These are phyloP conservation scores for Fonsecaea pedrosoi DNA, from an alignment of 2,329 filamentous ascomycete genomes.

Conservation along the genomic window DNA sequence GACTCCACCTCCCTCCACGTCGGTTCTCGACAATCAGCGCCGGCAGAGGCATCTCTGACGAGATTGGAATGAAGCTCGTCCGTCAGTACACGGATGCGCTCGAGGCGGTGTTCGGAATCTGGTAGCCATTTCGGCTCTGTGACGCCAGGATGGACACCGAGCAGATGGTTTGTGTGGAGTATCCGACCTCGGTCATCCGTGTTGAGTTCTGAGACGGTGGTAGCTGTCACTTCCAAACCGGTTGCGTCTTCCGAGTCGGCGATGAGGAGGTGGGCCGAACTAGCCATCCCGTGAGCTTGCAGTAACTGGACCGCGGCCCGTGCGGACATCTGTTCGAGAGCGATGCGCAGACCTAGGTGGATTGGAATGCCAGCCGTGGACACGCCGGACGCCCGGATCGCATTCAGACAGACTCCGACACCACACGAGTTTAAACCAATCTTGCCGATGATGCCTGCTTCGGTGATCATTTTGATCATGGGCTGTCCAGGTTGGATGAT, in stretches of 20 bases:
- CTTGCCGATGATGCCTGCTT: conserved; percentile 53
- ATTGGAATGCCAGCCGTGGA: conserved; percentile 55
- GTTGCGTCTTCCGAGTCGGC: conserved; percentile 54
- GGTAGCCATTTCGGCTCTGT: conserved; percentile 19
- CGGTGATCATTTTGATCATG: conserved; percentile 60
- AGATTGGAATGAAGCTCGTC: conserved; percentile 37
- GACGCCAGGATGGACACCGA: conserved; percentile 35
- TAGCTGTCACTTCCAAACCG: conserved; percentile 56
- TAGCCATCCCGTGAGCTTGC: conserved; percentile 55
- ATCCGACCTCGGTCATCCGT: conserved; percentile 48
- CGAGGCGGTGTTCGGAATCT: conserved; percentile 40
- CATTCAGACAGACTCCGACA: conserved; percentile 63
- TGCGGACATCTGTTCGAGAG: conserved; percentile 54
- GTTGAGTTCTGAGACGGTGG: conserved; percentile 37
- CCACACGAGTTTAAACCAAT: conserved; percentile 56
- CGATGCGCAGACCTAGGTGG: conserved; percentile 61
- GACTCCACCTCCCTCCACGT: conserved; percentile 34
- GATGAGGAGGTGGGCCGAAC: conserved; percentile 60
- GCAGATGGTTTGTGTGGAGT: conserved; percentile 55
- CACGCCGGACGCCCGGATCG: conserved; percentile 59
- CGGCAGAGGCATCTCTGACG: not conserved
- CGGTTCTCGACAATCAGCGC: conserved; percentile 3
- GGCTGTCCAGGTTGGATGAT: conserved; percentile 56
- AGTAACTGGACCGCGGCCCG: conserved; percentile 59
- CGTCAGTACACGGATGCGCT: conserved; percentile 41